A percentile compares a stretch with the other conserved stretches of the same genome.
Evolutionary conservation across 1,139 yeast species (phyloP).

Genomic region (Magnusiomyces tetraspermus): DNA sequence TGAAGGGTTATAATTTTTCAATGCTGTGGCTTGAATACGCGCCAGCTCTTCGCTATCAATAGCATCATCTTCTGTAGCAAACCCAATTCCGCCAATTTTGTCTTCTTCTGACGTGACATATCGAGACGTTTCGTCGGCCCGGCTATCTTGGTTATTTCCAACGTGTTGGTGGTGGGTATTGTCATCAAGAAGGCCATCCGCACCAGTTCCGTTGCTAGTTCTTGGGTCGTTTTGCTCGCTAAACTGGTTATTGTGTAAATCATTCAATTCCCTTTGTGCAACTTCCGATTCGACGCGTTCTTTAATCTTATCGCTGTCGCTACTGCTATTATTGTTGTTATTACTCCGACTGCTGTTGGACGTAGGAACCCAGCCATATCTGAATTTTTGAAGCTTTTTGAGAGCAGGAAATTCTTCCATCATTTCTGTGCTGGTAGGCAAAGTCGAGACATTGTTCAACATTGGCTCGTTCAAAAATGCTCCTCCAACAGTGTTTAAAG

Average conservation of each 20-base stretch:
- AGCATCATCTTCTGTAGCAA: no score
- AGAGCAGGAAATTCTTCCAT: conserved; percentile 1
- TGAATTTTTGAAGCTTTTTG: not conserved
- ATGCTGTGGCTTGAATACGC: no score
- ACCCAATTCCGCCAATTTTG: not conserved
- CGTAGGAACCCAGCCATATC: not conserved
- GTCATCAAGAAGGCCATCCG: not conserved
- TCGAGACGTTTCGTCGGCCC: no score
- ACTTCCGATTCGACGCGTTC: no score
- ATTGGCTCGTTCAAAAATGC: not conserved
- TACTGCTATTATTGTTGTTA: not conserved
- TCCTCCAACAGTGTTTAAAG: not conserved
- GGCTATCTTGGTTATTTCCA: no score
- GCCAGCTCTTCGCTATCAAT: no score
- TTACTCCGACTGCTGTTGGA: no score
- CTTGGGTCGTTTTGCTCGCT: not conserved
- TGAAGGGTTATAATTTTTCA: no score
- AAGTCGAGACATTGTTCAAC: not conserved
- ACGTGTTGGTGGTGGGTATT: no score
- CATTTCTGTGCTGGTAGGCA: not conserved
- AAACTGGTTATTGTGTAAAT: no score
- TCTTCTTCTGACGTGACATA: not conserved
- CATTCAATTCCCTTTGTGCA: no score
- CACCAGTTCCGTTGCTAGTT: not conserved
- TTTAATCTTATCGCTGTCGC: not conserved